Evolutionary conservation across 2,329 filamentous ascomycete species (phyloP).

Genomic region (Lojkania enalia): DNA sequence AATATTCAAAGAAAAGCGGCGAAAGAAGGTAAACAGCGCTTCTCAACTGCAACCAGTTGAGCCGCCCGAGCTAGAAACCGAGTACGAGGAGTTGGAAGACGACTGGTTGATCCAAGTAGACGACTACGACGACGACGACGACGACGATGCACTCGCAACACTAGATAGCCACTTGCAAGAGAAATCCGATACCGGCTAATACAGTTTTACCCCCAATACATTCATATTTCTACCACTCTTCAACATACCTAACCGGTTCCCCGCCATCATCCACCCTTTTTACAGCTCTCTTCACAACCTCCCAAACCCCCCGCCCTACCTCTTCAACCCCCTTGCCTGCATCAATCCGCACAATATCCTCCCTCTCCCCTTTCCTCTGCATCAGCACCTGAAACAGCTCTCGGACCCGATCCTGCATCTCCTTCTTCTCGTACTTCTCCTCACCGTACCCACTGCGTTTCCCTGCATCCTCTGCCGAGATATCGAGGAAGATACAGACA

Average conservation of each 20-base stretch:
- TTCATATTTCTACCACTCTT: constrained; percentile 39
- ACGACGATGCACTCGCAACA: too few relatives aligned
- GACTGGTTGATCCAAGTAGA: constrained; percentile 39
- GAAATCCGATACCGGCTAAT: too few relatives aligned
- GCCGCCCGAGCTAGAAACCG: constrained; percentile 18
- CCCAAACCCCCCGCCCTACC: constrained; percentile 48
- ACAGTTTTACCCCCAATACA: too few relatives aligned
- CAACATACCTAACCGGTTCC: constrained; percentile 29
- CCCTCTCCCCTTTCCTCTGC: constrained; percentile 48
- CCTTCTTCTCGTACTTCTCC: constrained; percentile 84
- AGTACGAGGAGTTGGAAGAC: constrained; percentile 41
- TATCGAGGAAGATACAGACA: constrained; percentile 82
- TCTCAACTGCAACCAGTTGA: constrained; percentile 14
- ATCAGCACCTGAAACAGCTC: constrained; percentile 67
- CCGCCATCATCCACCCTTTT: constrained; percentile 27
- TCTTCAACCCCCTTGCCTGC: constrained; percentile 56
- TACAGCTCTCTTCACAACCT: constrained; percentile 28
- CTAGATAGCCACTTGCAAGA: too few relatives aligned
- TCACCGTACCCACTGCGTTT: constrained; percentile 82
- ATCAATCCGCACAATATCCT: constrained; percentile 59
- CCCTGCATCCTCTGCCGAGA: constrained; percentile 72
- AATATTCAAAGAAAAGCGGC: constrained; percentile 62
- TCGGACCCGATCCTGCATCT: constrained; percentile 79
- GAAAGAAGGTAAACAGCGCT: constrained; percentile 34
- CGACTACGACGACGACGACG: too few relatives aligned